These are phyloP conservation scores for Poronia punctata DNA, from an alignment of 495 filamentous ascomycete genomes.

Conservation along the genomic window DNA sequence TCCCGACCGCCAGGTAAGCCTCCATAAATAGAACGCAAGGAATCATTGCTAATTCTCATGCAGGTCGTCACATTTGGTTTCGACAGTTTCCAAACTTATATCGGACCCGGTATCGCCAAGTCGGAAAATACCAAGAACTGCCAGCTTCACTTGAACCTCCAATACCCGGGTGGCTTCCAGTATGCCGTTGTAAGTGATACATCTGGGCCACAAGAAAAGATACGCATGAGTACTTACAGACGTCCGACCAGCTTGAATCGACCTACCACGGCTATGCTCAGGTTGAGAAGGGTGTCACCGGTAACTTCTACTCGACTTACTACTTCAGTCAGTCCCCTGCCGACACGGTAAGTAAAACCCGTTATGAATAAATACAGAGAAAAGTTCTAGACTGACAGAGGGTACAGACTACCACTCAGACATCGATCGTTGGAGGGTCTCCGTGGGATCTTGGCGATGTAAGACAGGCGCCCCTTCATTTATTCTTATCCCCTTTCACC, in stretches of 20 bases:
- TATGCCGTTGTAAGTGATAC: constrained; percentile 41
- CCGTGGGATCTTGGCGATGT: constrained; percentile 32
- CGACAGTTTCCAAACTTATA: constrained; percentile 51
- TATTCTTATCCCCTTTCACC: no score
- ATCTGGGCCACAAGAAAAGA: no score
- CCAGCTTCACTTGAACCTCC: constrained; percentile 51
- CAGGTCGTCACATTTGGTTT: constrained; percentile 53
- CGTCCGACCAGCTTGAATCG: constrained; percentile 29
- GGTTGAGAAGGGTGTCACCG: constrained; percentile 47
- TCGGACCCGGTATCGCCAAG: constrained; percentile 36
- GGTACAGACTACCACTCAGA: constrained; percentile 40
- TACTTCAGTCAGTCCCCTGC: constrained; percentile 47
- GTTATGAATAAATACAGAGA: neutral
- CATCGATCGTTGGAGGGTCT: constrained; percentile 40
- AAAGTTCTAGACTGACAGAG: neutral
- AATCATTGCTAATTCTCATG: constrained; percentile 2
- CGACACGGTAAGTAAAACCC: constrained; percentile 27
- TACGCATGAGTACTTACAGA: neutral
- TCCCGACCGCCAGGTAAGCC: constrained; percentile 42
- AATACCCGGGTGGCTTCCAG: constrained; percentile 54
- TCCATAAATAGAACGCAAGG: constrained; percentile 9
- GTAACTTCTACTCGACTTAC: constrained; percentile 50
- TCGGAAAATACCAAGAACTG: constrained; percentile 50
- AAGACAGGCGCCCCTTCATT: no score
- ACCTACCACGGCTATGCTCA: constrained; percentile 53